phyloP scores from a whole-genome alignment of 2,329 filamentous ascomycete genomes.

The Colletotrichum cordylinicola region DNA sequence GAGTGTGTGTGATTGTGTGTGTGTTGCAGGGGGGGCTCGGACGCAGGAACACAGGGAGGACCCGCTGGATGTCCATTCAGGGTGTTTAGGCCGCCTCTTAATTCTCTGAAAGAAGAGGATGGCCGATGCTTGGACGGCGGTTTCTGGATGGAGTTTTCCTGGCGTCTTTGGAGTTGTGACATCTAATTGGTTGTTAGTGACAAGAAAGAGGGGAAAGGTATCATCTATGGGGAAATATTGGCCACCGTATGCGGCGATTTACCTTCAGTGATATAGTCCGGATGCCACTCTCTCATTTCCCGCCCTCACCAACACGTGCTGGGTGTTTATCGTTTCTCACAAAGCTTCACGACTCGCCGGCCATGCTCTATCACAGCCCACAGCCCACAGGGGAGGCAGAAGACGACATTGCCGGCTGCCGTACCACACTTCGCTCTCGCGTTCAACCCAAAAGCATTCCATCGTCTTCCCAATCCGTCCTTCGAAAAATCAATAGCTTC shows the following conservation, averaged over 20 bases:
- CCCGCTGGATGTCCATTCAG: neutral
- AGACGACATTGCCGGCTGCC: neutral
- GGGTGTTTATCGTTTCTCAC: neutral
- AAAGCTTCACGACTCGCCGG: neutral
- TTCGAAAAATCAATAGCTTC: neutral
- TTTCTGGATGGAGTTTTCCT: neutral
- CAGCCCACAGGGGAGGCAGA: neutral
- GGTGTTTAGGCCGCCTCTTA: conserved; percentile 19
- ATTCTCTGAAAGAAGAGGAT: neutral
- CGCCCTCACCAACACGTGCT: neutral
- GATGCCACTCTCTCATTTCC: neutral
- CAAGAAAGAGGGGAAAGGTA: neutral
- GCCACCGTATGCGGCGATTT: neutral
- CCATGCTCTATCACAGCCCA: neutral
- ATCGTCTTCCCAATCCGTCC: neutral
- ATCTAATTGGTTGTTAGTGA: neutral
- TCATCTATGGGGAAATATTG: neutral
- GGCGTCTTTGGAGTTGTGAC: neutral
- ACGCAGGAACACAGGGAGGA: neutral
- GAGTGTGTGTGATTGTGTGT: neutral
- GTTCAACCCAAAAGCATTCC: neutral
- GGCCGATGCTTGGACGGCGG: neutral
- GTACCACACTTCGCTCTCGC: neutral
- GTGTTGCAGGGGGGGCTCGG: neutral
- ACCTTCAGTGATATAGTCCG: neutral